phyloP scores from a whole-genome alignment of 148 eudicot genomes.

The Arctostaphylos glauca region DNA sequence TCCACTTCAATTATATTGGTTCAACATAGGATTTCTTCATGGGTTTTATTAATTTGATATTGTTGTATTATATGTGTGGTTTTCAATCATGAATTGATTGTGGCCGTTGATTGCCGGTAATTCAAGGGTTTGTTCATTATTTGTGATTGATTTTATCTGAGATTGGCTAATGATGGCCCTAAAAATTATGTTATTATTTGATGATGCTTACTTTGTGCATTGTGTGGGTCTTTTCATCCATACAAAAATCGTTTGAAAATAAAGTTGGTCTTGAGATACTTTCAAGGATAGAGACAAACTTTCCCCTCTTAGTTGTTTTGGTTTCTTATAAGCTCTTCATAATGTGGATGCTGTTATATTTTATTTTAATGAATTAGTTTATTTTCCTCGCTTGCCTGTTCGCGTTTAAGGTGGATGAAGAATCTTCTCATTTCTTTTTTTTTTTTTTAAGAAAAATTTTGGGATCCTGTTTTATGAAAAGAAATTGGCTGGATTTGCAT shows the following conservation, averaged over 20 bases:
- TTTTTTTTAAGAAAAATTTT: no score
- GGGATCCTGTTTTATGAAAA: no score
- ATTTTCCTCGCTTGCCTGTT: not conserved
- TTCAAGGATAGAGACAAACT: not conserved
- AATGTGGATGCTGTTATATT: no score
- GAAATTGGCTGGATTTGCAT: no score
- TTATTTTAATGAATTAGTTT: not conserved
- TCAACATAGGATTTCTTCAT: not conserved
- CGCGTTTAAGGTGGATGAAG: no score
- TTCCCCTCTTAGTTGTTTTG: not conserved
- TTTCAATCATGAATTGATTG: not conserved
- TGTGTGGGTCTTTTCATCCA: not conserved
- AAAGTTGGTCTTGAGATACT: not conserved
- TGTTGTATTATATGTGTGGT: not conserved
- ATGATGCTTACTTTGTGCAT: not conserved
- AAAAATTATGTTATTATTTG: not conserved
- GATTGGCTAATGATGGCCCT: conserved; percentile 1
- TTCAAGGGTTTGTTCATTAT: not conserved
- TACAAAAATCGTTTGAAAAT: not conserved
- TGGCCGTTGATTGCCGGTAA: not conserved
- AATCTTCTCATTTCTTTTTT: no score
- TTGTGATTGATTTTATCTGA: not conserved
- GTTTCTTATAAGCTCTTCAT: not conserved
- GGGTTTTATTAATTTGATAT: not conserved
- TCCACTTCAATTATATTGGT: not conserved